Evolutionary conservation across 2,329 filamentous ascomycete genomes (phyloP).

Genomic region (Colletotrichum neosansevieriae): DNA sequence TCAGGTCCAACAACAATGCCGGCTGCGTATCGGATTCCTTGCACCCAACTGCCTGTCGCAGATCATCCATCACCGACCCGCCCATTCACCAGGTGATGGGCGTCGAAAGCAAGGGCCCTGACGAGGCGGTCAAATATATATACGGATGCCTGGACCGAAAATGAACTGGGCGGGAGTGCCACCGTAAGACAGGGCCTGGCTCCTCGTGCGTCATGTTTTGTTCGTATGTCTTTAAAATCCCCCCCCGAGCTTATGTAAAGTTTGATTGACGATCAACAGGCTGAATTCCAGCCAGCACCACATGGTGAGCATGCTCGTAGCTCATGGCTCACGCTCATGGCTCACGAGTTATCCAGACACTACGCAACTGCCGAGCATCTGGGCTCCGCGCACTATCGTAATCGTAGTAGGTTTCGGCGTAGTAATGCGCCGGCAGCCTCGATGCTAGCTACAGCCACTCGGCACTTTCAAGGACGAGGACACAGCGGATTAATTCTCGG

Average conservation of each 20-base stretch:
- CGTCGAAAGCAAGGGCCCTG: background rate
- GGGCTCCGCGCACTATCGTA: conserved; percentile 11
- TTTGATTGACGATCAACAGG: conserved; percentile 10
- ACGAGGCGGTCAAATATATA: background rate
- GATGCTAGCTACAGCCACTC: conserved; percentile 4
- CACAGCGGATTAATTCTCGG: background rate
- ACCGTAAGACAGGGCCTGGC: background rate
- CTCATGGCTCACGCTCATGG: conserved; percentile 17
- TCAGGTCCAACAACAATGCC: conserved; percentile 31
- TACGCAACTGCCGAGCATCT: conserved; percentile 31
- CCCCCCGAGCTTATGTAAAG: conserved; percentile 16
- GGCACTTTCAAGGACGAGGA: background rate
- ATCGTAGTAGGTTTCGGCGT: conserved; percentile 30
- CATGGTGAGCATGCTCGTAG: conserved; percentile 37
- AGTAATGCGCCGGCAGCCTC: conserved; percentile 4
- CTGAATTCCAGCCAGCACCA: conserved; percentile 17
- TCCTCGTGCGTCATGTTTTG: conserved; percentile 19
- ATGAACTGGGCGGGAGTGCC: background rate
- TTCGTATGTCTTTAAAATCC: background rate
- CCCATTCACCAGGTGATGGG: conserved; percentile 3
- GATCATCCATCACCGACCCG: conserved; percentile 27
- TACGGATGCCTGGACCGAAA: background rate
- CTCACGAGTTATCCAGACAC: conserved; percentile 32
- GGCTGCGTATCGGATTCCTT: conserved; percentile 21
- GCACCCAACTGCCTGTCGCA: conserved; percentile 13